A percentile compares a stretch with the other conserved stretches of the same genome.
Conservation (phyloP, 2,329 filamentous ascomycete genomes). For the Pseudogymnoascus sp. region DNA sequence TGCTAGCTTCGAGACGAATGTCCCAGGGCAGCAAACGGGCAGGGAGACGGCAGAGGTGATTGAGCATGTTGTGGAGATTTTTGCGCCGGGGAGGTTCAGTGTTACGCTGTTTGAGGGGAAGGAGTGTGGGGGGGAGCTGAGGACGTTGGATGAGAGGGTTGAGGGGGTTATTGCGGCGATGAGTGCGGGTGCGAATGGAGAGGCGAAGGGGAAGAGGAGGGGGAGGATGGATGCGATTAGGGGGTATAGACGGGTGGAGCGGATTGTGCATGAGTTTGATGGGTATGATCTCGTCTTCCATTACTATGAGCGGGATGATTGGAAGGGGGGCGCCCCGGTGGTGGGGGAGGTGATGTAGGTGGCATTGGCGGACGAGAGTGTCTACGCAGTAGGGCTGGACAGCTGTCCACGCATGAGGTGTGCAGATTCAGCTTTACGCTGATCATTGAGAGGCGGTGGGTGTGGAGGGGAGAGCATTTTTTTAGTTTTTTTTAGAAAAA, state of each 20-base stretch:
- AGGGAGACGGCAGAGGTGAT: conserved; percentile 86
- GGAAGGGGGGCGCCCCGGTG: conserved; percentile 32
- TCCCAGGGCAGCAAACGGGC: conserved; percentile 80
- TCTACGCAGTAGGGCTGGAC: background rate
- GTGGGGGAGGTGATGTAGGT: conserved; percentile 26
- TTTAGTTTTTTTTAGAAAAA: background rate
- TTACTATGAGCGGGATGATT: conserved; percentile 90
- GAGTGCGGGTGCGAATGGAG: conserved; percentile 24
- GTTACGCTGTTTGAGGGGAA: conserved; percentile 96
- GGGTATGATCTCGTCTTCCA: conserved; percentile 96
- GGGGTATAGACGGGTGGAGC: conserved; percentile 84
- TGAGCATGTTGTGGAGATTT: conserved; percentile 89
- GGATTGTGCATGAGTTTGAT: conserved; percentile 94
- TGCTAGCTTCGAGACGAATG: conserved; percentile 97
- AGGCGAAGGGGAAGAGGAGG: conserved; percentile 29
- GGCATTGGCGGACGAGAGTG: background rate
- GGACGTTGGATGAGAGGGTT: conserved; percentile 30
- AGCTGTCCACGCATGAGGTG: background rate
- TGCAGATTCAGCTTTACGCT: background rate
- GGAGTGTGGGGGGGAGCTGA: conserved; percentile 27
- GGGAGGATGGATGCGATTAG: conserved; percentile 61
- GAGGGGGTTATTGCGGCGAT: conserved; percentile 31
- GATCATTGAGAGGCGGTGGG: background rate
- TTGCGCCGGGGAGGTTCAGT: conserved; percentile 95
- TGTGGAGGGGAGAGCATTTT: background rate